phyloP scores from a whole-genome alignment of 78 protist species.

The Cyanophora paradoxa region DNA sequence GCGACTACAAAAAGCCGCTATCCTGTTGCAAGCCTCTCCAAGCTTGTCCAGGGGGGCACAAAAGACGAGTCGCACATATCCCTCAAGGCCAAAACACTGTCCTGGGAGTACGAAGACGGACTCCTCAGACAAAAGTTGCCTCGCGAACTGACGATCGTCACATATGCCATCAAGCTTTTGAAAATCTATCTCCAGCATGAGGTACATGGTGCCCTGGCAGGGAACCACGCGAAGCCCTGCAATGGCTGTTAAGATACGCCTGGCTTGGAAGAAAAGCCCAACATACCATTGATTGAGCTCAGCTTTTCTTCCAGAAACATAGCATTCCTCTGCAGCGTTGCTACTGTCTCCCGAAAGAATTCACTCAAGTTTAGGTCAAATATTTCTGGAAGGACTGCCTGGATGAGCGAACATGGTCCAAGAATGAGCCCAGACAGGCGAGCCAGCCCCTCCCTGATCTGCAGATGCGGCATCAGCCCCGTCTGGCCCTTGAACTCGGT shows the following conservation, averaged over 20 bases:
- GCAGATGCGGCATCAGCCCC: no score
- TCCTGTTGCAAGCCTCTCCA: constrained; percentile 58
- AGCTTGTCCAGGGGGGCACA: constrained; percentile 71
- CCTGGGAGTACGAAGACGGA: constrained; percentile 74
- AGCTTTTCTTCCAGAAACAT: constrained; percentile 26
- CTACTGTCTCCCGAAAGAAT: no score
- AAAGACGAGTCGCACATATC: constrained; percentile 70
- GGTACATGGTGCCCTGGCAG: constrained; percentile 80
- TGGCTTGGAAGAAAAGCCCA: no score
- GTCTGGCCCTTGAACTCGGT: no score
- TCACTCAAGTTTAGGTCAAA: no score
- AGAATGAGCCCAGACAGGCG: no score
- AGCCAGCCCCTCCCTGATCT: no score
- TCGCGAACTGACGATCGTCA: constrained; percentile 52
- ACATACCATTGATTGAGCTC: constrained; percentile 46
- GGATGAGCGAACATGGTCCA: no score
- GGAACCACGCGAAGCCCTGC: constrained; percentile 64
- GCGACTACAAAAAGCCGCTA: constrained; percentile 66
- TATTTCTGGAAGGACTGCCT: no score
- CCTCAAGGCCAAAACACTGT: constrained; percentile 46
- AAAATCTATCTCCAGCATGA: constrained; percentile 75
- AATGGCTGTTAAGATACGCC: no score
- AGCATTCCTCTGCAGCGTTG: constrained; percentile 57
- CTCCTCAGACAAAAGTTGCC: constrained; percentile 61
- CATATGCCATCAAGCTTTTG: constrained; percentile 33